These are phyloP conservation scores for Phycomyces blakesleeanus DNA, from an alignment of 192 early-diverging fungal genomes.

Conservation along the genomic window DNA sequence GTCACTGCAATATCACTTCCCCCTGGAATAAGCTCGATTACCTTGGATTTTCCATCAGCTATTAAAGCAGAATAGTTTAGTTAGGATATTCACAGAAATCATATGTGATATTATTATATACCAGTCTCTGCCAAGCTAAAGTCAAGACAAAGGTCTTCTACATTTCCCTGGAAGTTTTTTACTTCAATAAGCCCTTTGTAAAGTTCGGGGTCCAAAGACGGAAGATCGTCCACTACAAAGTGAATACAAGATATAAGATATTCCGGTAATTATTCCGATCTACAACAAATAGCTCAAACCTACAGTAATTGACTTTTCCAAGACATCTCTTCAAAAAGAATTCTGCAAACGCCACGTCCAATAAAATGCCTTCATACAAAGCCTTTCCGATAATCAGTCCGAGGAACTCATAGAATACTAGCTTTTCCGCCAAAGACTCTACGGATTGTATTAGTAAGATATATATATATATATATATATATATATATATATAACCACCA, in stretches of 20 bases:
- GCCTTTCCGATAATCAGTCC: slow-evolving; percentile 84
- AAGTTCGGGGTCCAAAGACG: slow-evolving; percentile 73
- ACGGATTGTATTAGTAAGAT: too few species aligned
- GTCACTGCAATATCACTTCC: slow-evolving; percentile 81
- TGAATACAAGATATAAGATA: not conserved
- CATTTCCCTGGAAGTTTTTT: slow-evolving; percentile 69
- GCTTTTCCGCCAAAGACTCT: slow-evolving; percentile 27
- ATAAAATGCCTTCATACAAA: slow-evolving; percentile 80
- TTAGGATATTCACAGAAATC: not conserved
- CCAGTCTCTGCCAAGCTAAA: slow-evolving; percentile 66
- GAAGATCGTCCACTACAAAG: slow-evolving; percentile 70
- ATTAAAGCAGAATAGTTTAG: not conserved
- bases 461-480: too few species aligned
- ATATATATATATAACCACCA: too few species aligned
- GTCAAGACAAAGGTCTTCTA: slow-evolving; percentile 68
- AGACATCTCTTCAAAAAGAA: slow-evolving; percentile 80
- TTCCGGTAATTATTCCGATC: not conserved
- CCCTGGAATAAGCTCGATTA: slow-evolving; percentile 71
- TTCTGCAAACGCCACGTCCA: slow-evolving; percentile 77
- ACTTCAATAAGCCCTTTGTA: slow-evolving; percentile 70
- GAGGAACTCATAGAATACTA: slow-evolving; percentile 70
- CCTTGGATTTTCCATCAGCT: slow-evolving; percentile 12
- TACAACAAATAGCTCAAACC: slow-evolving; percentile 22
- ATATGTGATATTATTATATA: slow-evolving; percentile 13
- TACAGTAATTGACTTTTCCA: slow-evolving; percentile 61